Evolutionary conservation across 2,329 filamentous ascomycete species (phyloP).

Genomic region (Bipolaris oryzae): DNA sequence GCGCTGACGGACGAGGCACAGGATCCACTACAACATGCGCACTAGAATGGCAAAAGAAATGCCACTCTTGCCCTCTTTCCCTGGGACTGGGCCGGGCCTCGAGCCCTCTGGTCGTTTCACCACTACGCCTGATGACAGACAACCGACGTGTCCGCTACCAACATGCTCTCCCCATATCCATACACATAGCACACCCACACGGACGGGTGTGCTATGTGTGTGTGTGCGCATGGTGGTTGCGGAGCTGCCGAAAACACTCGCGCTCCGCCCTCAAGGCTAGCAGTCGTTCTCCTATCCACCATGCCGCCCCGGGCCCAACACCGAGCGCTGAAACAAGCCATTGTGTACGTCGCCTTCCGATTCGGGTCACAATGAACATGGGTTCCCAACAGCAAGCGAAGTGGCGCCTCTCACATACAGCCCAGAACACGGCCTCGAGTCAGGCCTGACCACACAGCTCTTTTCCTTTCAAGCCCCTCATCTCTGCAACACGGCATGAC

Average conservation of each 20-base stretch:
- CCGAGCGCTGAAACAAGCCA: conserved; percentile 16
- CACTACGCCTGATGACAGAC: too few relatives aligned
- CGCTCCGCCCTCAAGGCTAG: conserved; percentile 1
- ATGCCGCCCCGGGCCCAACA: conserved; percentile 6
- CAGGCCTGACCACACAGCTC: neutral
- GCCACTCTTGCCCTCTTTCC: neutral
- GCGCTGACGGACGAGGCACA: neutral
- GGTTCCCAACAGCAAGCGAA: conserved; percentile 7
- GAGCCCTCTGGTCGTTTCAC: neutral
- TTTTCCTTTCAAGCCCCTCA: conserved; percentile 3
- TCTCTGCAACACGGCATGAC: neutral
- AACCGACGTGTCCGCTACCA: too few relatives aligned
- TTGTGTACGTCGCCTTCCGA: conserved; percentile 7
- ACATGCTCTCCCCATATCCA: too few relatives aligned
- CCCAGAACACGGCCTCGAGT: conserved; percentile 6
- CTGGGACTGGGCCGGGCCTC: neutral
- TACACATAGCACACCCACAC: too few relatives aligned
- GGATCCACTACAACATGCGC: neutral
- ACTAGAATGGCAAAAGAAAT: neutral
- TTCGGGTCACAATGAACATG: conserved; percentile 8
- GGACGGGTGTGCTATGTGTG: neutral
- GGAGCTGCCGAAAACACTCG: conserved; percentile 4
- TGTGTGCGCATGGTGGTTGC: conserved; percentile 1
- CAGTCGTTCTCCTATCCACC: conserved; percentile 10
- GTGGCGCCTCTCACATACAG: conserved; percentile 8